phyloP scores from a whole-genome alignment of 2,329 filamentous ascomycete genomes.

The Diplocarpon mali region DNA sequence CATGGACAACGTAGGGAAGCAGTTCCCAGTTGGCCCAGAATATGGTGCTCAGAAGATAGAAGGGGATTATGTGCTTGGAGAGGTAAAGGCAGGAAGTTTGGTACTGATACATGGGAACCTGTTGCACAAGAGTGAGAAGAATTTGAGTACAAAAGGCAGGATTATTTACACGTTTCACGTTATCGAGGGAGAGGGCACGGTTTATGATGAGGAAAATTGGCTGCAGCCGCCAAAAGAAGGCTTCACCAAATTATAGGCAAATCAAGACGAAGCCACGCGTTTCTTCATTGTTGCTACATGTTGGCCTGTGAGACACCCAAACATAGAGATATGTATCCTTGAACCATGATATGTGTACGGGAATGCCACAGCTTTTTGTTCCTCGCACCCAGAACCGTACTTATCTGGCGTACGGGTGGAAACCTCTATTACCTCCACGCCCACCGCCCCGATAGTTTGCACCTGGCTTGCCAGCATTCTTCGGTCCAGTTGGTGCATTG shows the following conservation, averaged over 20 bases:
- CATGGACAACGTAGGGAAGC: slow-evolving; percentile 53
- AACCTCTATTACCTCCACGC: slow-evolving; percentile 62
- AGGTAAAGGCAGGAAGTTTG: slow-evolving; percentile 83
- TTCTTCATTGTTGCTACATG: not conserved
- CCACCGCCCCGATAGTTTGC: slow-evolving; percentile 91
- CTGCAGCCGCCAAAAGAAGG: slow-evolving; percentile 72
- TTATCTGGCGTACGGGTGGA: slow-evolving; percentile 58
- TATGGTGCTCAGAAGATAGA: slow-evolving; percentile 36
- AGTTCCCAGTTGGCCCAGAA: slow-evolving; percentile 46
- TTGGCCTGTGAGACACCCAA: not conserved
- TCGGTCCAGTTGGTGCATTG: slow-evolving; percentile 86
- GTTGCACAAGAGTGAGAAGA: slow-evolving; percentile 92
- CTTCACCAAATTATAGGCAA: slow-evolving; percentile 42
- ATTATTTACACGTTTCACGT: slow-evolving; percentile 98
- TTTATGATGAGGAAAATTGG: slow-evolving; percentile 87
- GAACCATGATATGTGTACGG: not conserved
- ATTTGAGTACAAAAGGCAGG: slow-evolving; percentile 71
- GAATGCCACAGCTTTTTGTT: slow-evolving; percentile 1
- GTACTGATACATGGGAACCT: slow-evolving; percentile 94
- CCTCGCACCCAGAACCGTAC: not conserved
- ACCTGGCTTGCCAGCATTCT: slow-evolving; percentile 85
- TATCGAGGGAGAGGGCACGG: slow-evolving; percentile 66
- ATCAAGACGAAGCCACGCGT: not conserved
- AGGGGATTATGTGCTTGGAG: slow-evolving; percentile 62
- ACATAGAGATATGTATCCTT: not conserved